These are phyloP conservation scores for Leccinum subgranulosum DNA, from an alignment of 768 basidiomycete species.

Conservation along the genomic window DNA sequence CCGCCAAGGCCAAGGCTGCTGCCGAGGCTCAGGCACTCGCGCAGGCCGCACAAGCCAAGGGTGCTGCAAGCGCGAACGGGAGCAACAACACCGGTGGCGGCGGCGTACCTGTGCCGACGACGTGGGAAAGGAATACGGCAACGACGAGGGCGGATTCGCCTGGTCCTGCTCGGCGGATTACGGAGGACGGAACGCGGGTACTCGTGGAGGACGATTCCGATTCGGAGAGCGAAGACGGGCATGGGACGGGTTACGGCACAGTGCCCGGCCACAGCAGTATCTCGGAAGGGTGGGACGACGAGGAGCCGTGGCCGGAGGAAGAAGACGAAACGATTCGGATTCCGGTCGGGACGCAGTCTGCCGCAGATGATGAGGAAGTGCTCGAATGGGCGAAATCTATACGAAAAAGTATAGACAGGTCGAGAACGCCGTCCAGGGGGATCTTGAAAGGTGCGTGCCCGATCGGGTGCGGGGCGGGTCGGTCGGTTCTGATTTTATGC, in stretches of 20 bases:
- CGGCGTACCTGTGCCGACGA: constrained; percentile 44
- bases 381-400: constrained; percentile 79
- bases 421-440: constrained; percentile 66
- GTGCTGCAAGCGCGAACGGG: constrained; percentile 22
- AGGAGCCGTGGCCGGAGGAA: constrained; percentile 73
- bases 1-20: constrained; percentile 38
- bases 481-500: constrained; percentile 3
- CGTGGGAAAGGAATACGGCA: constrained; percentile 84
- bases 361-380: constrained; percentile 48
- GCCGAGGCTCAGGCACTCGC: constrained; percentile 25
- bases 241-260: constrained; percentile 35
- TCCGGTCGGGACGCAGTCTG: constrained; percentile 2
- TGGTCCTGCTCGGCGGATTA: constrained; percentile 44
- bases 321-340: constrained; percentile 72
- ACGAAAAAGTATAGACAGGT: constrained; percentile 68
- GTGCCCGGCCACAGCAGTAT: constrained; percentile 39
- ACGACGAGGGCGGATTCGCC: constrained; percentile 49
- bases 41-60: constrained; percentile 28
- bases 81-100: constrained; percentile 12
- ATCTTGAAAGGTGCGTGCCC: constrained; percentile 69
- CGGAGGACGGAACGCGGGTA: constrained; percentile 64
- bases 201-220: constrained; percentile 71
- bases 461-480: background rate
- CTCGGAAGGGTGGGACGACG: constrained; percentile 72
- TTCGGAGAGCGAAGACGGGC: constrained; percentile 54